Conservation (phyloP, 2,329 filamentous ascomycete genomes). For the Pseudogymnoascus sp. region DNA sequence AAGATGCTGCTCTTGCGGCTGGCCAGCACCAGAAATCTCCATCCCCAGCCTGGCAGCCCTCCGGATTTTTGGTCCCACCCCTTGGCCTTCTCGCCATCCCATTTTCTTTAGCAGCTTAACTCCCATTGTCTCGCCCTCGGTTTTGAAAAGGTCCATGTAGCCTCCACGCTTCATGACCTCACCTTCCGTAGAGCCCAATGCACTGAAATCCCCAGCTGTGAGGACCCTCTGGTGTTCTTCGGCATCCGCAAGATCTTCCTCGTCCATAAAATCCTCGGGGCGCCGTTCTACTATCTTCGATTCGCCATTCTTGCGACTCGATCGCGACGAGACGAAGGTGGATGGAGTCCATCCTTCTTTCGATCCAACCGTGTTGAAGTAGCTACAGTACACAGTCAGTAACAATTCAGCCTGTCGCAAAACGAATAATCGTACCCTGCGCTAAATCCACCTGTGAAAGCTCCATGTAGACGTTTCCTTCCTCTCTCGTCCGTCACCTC, state of each 20-base stretch:
- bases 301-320: constrained; percentile 63
- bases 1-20: constrained; percentile 49
- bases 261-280: constrained; percentile 94
- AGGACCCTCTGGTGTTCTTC: constrained; percentile 69
- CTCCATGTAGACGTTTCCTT: constrained; percentile 83
- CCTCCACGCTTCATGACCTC: constrained; percentile 41
- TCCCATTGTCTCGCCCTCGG: constrained; percentile 76
- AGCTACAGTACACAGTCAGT: constrained; percentile 42
- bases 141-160: constrained; percentile 64
- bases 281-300: constrained; percentile 48
- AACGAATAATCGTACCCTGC: constrained; percentile 60
- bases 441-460: constrained; percentile 94
- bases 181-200: constrained; percentile 59
- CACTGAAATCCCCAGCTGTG: constrained; percentile 65
- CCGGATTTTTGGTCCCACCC: constrained; percentile 78
- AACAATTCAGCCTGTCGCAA: constrained; percentile 26
- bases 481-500: constrained; percentile 91
- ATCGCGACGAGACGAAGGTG: constrained; percentile 82
- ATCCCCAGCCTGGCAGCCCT: constrained; percentile 60
- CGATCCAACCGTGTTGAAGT: constrained; percentile 96
- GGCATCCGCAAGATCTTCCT: constrained; percentile 83
- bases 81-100: constrained; percentile 94
- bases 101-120: constrained; percentile 77
- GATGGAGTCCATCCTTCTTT: constrained; percentile 97
- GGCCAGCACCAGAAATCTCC: constrained; percentile 31